Percentiles rank a stretch among this genome's conserved stretches.
These are phyloP conservation scores for Copromyces sp. DNA, from an alignment of 495 filamentous ascomycete genomes.

Conservation along the genomic window DNA sequence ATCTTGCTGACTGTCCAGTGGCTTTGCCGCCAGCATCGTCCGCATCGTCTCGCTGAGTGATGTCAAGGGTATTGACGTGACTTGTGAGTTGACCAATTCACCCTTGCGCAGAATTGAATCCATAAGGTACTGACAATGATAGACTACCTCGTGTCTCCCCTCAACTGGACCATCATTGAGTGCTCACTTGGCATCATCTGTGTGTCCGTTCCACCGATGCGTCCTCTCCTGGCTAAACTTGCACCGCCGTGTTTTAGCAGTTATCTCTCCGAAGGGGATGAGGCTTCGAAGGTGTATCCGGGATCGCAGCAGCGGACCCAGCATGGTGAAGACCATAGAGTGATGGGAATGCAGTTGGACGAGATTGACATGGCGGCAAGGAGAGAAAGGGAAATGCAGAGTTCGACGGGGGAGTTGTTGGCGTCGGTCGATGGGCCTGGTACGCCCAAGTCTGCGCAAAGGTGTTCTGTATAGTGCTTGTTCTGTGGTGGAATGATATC, in stretches of 20 bases:
- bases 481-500: not conserved
- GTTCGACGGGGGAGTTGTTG: not conserved
- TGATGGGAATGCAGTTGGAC: constrained; percentile 8
- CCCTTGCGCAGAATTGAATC: not conserved
- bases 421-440: not conserved
- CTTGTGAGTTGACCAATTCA: constrained; percentile 8
- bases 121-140: not conserved
- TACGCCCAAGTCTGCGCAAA: not conserved
- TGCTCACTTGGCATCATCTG: constrained; percentile 23
- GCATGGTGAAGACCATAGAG: not conserved
- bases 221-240: constrained; percentile 14
- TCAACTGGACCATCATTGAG: constrained; percentile 25
- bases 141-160: constrained; percentile 17
- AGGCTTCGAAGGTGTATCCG: not conserved
- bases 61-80: constrained; percentile 16
- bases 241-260: constrained; percentile 3
- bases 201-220: constrained; percentile 19
- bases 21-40: constrained; percentile 17
- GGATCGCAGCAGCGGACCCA: not conserved
- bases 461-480: not conserved
- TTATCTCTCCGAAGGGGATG: not conserved
- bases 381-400: not conserved
- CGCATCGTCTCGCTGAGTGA: constrained; percentile 10
- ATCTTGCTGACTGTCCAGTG: constrained; percentile 9
- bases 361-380: constrained; percentile 5